Evolutionary conservation across 306 rosid species (phyloP).

Genomic region (Rosa lucieae): DNA sequence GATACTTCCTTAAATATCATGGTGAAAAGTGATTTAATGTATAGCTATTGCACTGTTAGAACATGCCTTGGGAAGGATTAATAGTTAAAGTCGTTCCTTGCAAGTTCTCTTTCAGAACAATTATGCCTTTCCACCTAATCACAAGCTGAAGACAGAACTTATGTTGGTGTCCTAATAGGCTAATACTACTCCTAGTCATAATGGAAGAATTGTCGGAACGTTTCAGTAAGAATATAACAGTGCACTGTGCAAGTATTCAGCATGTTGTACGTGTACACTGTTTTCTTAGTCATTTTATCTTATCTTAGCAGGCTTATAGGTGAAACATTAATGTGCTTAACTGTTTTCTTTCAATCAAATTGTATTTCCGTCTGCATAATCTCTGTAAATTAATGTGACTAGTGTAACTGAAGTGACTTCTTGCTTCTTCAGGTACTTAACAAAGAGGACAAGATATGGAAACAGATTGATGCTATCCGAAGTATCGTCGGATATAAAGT

Average conservation of each 20-base stretch:
- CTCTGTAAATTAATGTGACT: not conserved
- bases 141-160: not conserved
- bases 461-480: slow-evolving; percentile 40
- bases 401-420: no score
- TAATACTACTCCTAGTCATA: not conserved
- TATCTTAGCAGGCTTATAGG: not conserved
- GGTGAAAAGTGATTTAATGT: not conserved
- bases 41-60: not conserved
- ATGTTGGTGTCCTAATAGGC: not conserved
- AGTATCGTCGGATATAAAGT: slow-evolving; percentile 61
- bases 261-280: not conserved
- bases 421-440: slow-evolving; percentile 38
- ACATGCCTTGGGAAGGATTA: not conserved
- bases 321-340: not conserved
- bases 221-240: not conserved
- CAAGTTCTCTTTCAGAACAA: not conserved
- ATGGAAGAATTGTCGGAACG: not conserved
- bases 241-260: not conserved
- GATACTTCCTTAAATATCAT: not conserved
- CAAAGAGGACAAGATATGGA: slow-evolving; percentile 51
- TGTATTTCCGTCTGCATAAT: not conserved
- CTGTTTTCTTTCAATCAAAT: not conserved
- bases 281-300: not conserved
- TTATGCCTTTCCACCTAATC: not conserved
- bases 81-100: not conserved